Evolutionary conservation across 306 rosid species (phyloP), one percentile per base, ranked within the genome.

Genomic region (Sechiopsis laciniata): DNA sequence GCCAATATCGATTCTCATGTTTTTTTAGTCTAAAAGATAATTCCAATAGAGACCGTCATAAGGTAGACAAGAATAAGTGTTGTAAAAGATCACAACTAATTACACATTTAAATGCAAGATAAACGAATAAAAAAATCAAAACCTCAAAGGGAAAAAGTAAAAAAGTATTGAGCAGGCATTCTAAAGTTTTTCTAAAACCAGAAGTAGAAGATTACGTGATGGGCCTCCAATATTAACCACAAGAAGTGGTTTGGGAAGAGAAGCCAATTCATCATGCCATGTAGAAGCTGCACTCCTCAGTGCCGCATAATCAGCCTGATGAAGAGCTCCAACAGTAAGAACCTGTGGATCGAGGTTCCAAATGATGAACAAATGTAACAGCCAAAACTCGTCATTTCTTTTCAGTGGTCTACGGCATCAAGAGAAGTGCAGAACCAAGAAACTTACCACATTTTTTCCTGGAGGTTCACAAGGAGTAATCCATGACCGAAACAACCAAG

Each of bases 271-370:
- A 61, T 87, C 79, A 74, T 86, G 88, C 97, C 98, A 93, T 65
- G 83, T 71, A 77, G 89, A 88, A 79, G 97, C 94, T 57, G 91
- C 96, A 77, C 37, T 55, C 81, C 85, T 84, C 26, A 86, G 98
- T 77, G 96, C 88, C 76, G 81, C 61, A 19, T 86, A 79, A 82
- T 93, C 96, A 76, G 91, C 93, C 82, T 76, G 96, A 80, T 93
- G 96, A 93, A 93, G 98, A 52, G 98, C 98, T 76, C 98, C 97
- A 40, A 86, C 79, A 3, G 97, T 88, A 80, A 93, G 98, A 66
- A 90, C 80, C 98, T 93, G 82, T 59, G 75, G 74, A 55, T 24
- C 71, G 48, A 73, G 52, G 64, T 72, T 55, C 65, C 40, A 7
- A 67, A 68, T 21, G 57, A 68, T 45, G 55, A 45, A 45, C 15